Conservation (phyloP, 2,329 filamentous ascomycete genomes). For the Aspergillus tamarii region DNA sequence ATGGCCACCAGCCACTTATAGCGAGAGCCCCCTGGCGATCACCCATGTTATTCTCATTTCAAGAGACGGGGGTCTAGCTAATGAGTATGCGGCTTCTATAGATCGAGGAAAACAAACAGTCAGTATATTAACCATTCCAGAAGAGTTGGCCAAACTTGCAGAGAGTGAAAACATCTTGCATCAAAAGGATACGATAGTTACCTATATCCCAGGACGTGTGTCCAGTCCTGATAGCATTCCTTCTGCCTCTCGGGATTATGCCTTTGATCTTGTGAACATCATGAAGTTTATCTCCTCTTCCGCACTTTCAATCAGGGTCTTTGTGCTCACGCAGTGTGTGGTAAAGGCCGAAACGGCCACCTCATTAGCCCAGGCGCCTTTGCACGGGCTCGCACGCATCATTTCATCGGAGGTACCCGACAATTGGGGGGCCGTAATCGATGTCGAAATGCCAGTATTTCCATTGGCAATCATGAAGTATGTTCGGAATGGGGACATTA, state of each 20-base stretch:
- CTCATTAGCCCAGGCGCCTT: slow-evolving; percentile 38
- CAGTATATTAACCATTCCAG: not conserved
- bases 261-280: slow-evolving; percentile 1
- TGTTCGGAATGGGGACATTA: slow-evolving; percentile 40
- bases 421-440: slow-evolving; percentile 43
- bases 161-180: not conserved
- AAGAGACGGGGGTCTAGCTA: not conserved
- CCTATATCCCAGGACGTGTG: slow-evolving; percentile 1
- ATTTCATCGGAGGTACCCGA: slow-evolving; percentile 44
- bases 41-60: not conserved
- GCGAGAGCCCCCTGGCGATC: not conserved
- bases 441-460: slow-evolving; percentile 36
- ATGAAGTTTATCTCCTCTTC: not conserved
- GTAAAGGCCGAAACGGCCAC: slow-evolving; percentile 30
- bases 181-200: not conserved
- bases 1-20: slow-evolving; percentile 39
- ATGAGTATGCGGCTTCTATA: not conserved
- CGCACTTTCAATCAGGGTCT: not conserved
- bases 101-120: not conserved
- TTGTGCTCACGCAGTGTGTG: slow-evolving; percentile 31
- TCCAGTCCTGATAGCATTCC: not conserved
- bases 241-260: not conserved
- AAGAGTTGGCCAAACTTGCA: not conserved
- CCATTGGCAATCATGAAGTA: slow-evolving; percentile 44
- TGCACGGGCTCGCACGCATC: slow-evolving; percentile 44